phyloP scores from a whole-genome alignment of 768 basidiomycete genomes.

The Mycena amicta region DNA sequence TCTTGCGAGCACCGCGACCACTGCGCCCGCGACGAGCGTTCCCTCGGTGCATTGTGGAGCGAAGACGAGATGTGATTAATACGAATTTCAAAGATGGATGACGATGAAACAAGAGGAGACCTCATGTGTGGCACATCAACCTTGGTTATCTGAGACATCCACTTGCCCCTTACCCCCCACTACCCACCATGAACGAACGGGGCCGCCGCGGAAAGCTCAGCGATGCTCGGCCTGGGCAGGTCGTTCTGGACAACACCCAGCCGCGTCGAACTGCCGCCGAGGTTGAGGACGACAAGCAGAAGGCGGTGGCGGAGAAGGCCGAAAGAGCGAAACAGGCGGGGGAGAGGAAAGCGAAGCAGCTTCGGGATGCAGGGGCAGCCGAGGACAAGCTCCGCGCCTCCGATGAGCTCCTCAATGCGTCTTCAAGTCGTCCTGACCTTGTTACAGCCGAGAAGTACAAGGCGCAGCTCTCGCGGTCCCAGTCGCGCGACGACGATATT shows the following conservation, averaged over 20 bases:
- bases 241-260: background rate
- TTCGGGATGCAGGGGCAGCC: background rate
- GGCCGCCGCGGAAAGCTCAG: background rate
- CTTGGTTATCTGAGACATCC: background rate
- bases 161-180: background rate
- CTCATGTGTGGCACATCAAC: background rate
- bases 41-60: background rate
- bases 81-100: background rate
- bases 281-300: background rate
- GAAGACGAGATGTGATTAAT: background rate
- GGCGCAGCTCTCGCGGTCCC: background rate
- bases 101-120: background rate
- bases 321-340: background rate
- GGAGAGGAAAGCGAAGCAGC: background rate
- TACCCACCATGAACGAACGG: background rate
- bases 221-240: background rate
- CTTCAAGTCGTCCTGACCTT: background rate
- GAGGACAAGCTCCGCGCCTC: background rate
- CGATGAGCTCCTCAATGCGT: background rate
- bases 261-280: background rate
- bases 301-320: background rate
- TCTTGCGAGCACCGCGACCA: background rate
- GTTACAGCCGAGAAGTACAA: background rate
- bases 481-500: background rate
- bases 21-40: background rate